These are phyloP conservation scores for Sphagnum magellanicum DNA, from an alignment of 228 moss, liverwort and hornwort genomes.

Conservation along the genomic window DNA sequence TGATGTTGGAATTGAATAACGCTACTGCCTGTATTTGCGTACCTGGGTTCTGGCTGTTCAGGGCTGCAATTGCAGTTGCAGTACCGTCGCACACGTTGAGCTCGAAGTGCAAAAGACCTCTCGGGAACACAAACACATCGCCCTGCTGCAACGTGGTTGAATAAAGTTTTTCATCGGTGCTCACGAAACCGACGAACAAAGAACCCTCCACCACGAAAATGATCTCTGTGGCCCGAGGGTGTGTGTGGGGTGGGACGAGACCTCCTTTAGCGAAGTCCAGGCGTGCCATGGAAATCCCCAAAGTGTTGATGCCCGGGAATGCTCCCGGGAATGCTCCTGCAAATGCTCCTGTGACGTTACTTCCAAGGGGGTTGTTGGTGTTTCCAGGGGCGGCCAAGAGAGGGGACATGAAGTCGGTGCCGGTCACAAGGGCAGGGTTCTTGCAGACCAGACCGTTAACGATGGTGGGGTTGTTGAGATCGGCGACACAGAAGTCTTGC, in stretches of 20 bases:
- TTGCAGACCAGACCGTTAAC: slow-evolving; percentile 4
- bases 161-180: slow-evolving; percentile 11
- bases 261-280: background rate
- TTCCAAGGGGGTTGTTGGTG: background rate
- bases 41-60: slow-evolving; percentile 2
- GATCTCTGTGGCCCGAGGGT: slow-evolving; percentile 19
- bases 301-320: slow-evolving; percentile 6
- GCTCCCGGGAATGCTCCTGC: no score
- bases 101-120: slow-evolving; percentile 18
- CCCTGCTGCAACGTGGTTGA: slow-evolving; percentile 1
- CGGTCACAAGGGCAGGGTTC: background rate
- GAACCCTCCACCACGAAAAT: slow-evolving; percentile 13
- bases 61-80: slow-evolving; percentile 1
- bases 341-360: background rate
- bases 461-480: background rate
- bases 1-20: no score
- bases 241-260: slow-evolving; percentile 13
- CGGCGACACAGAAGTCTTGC: slow-evolving; percentile 3
- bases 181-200: slow-evolving; percentile 18
- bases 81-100: background rate
- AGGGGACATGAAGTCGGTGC: background rate
- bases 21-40: no score
- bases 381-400: background rate
- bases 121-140: slow-evolving; percentile 24
- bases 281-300: background rate